Evolutionary conservation across 2,329 filamentous ascomycete genomes (phyloP).

Genomic region (Grosmannia huntii): DNA sequence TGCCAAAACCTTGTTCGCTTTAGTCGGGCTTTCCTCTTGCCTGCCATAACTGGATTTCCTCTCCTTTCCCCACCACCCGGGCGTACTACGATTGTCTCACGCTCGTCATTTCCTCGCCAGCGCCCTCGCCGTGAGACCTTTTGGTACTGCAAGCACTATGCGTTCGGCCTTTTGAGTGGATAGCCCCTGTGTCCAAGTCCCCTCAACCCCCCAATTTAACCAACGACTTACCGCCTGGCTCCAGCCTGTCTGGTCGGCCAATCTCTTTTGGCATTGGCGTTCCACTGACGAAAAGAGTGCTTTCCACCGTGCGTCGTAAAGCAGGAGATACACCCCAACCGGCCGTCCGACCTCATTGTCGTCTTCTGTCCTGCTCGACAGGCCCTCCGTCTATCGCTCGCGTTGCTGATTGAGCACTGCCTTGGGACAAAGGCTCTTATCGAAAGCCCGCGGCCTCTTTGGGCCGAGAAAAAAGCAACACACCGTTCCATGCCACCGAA

Average conservation of each 20-base stretch:
- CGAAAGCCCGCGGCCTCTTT: neutral
- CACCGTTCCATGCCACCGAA: neutral
- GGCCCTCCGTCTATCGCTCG: neutral
- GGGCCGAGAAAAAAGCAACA: neutral
- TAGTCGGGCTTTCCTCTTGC: neutral
- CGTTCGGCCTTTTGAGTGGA: neutral
- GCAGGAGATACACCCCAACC: neutral
- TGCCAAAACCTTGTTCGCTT: neutral
- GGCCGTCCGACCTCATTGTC: neutral
- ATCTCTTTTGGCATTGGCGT: neutral
- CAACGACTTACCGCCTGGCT: neutral
- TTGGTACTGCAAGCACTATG: neutral
- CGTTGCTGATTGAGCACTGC: neutral
- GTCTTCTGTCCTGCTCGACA: too few relatives aligned
- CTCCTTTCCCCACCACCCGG: neutral
- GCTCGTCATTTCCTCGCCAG: neutral
- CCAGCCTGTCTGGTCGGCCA: neutral
- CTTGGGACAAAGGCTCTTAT: neutral
- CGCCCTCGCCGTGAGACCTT: neutral
- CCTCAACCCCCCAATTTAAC: neutral
- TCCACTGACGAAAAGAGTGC: neutral
- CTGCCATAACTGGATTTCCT: neutral
- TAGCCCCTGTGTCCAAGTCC: neutral
- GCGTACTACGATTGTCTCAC: neutral
- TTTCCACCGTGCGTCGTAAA: neutral